Conservation (phyloP, 2,329 filamentous ascomycete species). For the Chrysosphaeria jannelii region DNA sequence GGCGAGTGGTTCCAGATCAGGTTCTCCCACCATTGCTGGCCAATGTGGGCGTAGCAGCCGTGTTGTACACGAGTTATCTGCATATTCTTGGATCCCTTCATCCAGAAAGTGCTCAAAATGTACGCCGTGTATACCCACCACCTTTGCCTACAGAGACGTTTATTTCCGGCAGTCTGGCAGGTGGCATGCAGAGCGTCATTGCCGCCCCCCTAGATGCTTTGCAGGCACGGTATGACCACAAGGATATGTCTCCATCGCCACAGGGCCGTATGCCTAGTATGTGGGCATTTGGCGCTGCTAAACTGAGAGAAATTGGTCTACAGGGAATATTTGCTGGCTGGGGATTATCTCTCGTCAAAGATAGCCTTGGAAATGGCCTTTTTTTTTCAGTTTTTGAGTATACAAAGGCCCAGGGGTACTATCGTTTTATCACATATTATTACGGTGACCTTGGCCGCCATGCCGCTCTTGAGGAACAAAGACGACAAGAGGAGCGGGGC, state of each 20-base stretch:
- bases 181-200: conserved; percentile 35
- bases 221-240: conserved; percentile 38
- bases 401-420: conserved; percentile 44
- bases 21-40: conserved; percentile 47
- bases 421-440: conserved; percentile 37
- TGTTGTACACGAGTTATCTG: conserved; percentile 48
- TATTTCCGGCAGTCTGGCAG: conserved; percentile 37
- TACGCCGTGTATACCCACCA: conserved; percentile 39
- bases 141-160: conserved; percentile 32
- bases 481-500: too few relatives aligned
- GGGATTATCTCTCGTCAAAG: conserved; percentile 36
- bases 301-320: conserved; percentile 39
- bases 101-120: conserved; percentile 23
- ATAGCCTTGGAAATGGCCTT: conserved; percentile 34
- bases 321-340: conserved; percentile 48
- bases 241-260: too few relatives aligned
- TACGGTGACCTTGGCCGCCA: conserved; percentile 28
- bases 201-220: conserved; percentile 51
- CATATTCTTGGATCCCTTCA: conserved; percentile 36
- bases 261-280: conserved; percentile 21
- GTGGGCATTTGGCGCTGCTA: conserved; percentile 39
- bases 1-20: conserved; percentile 44
- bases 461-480: conserved; percentile 10
- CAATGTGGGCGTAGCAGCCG: conserved; percentile 42
- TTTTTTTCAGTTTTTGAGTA: conserved; percentile 55